Conservation (phyloP, 441 rosid species). For the Biscutella auriculata region DNA sequence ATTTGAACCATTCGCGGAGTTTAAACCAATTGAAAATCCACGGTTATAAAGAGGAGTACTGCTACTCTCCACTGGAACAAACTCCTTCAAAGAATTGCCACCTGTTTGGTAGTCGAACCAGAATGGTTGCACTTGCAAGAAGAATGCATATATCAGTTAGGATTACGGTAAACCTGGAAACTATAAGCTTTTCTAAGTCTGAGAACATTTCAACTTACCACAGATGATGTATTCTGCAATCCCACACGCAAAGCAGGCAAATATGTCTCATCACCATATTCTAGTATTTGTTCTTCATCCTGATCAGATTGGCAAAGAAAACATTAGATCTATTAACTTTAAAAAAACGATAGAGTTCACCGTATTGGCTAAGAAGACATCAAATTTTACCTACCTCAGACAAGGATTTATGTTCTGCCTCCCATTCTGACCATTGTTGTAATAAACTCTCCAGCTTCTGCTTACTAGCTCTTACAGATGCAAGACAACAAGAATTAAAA, state of each 20-base stretch:
- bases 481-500: slow-evolving; percentile 2
- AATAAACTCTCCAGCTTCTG: slow-evolving; percentile 68
- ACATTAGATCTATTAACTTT: not conserved
- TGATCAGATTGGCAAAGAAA: slow-evolving; percentile 22
- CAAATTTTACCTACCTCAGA: slow-evolving; percentile 32
- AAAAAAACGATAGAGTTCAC: not conserved
- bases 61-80: slow-evolving; percentile 37
- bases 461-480: slow-evolving; percentile 61
- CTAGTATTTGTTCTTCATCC: slow-evolving; percentile 47
- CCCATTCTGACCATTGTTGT: slow-evolving; percentile 95
- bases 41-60: slow-evolving; percentile 88
- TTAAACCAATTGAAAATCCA: slow-evolving; percentile 71
- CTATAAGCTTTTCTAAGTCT: not conserved
- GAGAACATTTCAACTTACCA: slow-evolving; percentile 37
- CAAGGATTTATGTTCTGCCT: slow-evolving; percentile 42
- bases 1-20: slow-evolving; percentile 46
- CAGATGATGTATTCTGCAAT: slow-evolving; percentile 50
- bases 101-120: slow-evolving; percentile 72
- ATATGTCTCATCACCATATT: slow-evolving; percentile 79
- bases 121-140: slow-evolving; percentile 61
- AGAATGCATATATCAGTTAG: slow-evolving; percentile 7
- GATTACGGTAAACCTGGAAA: not conserved
- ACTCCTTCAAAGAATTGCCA: slow-evolving; percentile 25
- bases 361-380: not conserved
- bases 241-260: slow-evolving; percentile 77